These are phyloP conservation scores for Phlegmacium glaucopus DNA, from an alignment of 768 basidiomycete species.

Conservation along the genomic window DNA sequence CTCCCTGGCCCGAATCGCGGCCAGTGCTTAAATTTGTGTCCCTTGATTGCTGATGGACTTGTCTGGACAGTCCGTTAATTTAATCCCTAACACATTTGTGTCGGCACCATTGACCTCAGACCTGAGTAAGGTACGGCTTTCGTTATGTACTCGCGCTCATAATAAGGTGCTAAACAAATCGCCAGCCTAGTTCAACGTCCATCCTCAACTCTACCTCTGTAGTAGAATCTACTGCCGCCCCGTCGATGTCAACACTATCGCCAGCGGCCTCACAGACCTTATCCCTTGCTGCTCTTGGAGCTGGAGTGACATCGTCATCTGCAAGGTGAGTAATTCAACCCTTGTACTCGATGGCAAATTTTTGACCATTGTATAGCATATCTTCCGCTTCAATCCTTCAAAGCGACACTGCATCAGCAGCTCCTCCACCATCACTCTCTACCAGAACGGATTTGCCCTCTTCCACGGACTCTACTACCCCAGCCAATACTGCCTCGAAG, in stretches of 20 bases:
- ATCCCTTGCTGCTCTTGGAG: background rate
- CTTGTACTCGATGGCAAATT: too few species aligned
- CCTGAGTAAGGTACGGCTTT: too few species aligned
- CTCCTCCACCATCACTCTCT: background rate
- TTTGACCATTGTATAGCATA: too few species aligned
- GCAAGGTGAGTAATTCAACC: too few species aligned
- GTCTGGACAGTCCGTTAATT: background rate
- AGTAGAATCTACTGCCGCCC: background rate
- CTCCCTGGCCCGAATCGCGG: conserved; percentile 2
- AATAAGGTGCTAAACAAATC: too few species aligned
- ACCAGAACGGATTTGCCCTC: background rate
- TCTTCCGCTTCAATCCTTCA: background rate
- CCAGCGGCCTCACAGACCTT: background rate
- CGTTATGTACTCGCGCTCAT: too few species aligned
- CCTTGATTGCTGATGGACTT: conserved; percentile 1
- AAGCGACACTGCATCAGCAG: background rate
- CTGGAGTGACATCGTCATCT: too few species aligned
- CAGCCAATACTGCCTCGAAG: background rate
- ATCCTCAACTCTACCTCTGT: too few species aligned
- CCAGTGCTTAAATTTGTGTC: conserved; percentile 5
- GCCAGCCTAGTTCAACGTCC: too few species aligned
- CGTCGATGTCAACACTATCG: conserved; percentile 1
- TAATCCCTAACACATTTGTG: background rate
- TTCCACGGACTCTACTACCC: background rate
- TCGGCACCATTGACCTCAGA: too few species aligned